Conservation (phyloP, 345 rosid species). For the Euphorbia tirucalli region DNA sequence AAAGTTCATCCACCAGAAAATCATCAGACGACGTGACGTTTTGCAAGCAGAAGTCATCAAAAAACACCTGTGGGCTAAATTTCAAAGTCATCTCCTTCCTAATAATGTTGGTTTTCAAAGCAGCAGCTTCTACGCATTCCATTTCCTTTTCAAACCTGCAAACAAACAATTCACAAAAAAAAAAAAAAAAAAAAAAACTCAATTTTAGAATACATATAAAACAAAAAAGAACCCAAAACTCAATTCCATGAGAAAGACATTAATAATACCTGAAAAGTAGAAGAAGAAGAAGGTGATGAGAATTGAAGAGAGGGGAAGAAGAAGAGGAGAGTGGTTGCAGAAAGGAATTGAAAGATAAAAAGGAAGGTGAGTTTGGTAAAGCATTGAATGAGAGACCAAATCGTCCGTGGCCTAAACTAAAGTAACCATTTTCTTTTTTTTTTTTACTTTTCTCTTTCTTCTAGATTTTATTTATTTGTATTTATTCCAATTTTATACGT, state of each 20-base stretch:
- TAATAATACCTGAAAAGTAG: slow-evolving; percentile 28
- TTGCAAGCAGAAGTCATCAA: slow-evolving; percentile 41
- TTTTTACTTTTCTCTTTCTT: slow-evolving; percentile 12
- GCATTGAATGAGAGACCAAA: slow-evolving; percentile 52
- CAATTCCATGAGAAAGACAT: not conserved
- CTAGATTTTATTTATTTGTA: not conserved
- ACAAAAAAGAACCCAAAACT: not conserved
- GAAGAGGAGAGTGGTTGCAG: slow-evolving; percentile 20
- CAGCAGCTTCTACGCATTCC: slow-evolving; percentile 72
- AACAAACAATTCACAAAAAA: slow-evolving; percentile 15
- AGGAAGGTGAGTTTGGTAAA: slow-evolving; percentile 62
- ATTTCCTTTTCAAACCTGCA: slow-evolving; percentile 35
- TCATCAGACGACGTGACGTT: slow-evolving; percentile 54
- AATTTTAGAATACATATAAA: not conserved
- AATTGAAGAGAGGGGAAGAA: not conserved
- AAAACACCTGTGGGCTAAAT: slow-evolving; percentile 28
- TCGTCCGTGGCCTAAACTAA: slow-evolving; percentile 28
- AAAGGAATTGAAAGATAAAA: slow-evolving; percentile 27
- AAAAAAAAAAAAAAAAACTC: not conserved
- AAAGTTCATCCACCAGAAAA: slow-evolving; percentile 66
- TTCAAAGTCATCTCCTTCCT: slow-evolving; percentile 56
- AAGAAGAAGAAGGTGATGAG: slow-evolving; percentile 1
- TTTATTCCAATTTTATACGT: not conserved
- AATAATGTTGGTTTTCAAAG: slow-evolving; percentile 56
- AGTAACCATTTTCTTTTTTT: slow-evolving; percentile 25